Evolutionary conservation across 169 alveolate genomes (phyloP), one percentile per base, ranked within the genome.

Genomic region (Plasmodium reichenowi): DNA sequence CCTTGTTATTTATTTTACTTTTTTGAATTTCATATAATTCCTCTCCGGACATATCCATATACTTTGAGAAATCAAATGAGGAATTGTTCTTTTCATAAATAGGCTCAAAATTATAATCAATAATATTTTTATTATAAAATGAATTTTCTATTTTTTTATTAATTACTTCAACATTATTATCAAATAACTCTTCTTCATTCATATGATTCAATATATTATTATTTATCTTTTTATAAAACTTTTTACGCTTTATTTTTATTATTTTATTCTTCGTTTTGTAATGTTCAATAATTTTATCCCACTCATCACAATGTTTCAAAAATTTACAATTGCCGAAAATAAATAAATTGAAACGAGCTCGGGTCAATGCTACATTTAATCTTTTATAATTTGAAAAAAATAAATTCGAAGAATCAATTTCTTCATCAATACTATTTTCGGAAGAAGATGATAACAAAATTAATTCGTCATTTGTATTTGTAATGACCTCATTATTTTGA

Each of bases 321-420:
- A 72, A 86, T 3, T 22, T 47, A 8, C 92, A 38, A 10, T 86
- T 86, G 2, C 92, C 99, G n/a, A 97, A 96, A 22, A 98, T 93
- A 95, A 97, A 94, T 48, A 98, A 90, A 24, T 97, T 97, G 64
- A 93, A 88, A 67, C 95, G 92, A 12, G 99, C 99, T 70, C 99
- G 94, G 13, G 99, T 97, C 38, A 98, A 74, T 9, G 99, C 98
- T 54, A 98, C 99, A 89, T 98, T 98, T 92, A 98, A 88, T 87
- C 99, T 96, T 76, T 99, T 97, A 17, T 91, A 59, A 75, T 96
- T 98, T 2, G 97, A 95, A 32, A 98, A 94, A 78, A 98, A 98
- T 47, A 48, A 24, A 4, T 70, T 86, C 6, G 88, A 86, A 9
- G 71, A 52, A 52, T 72, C 92, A 24, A 47, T 54, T 13, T 63